Evolutionary conservation across 176 grass and related monocot genomes (phyloP), one percentile per base, ranked within the genome.

Genomic region (Pontederia paniculata): DNA sequence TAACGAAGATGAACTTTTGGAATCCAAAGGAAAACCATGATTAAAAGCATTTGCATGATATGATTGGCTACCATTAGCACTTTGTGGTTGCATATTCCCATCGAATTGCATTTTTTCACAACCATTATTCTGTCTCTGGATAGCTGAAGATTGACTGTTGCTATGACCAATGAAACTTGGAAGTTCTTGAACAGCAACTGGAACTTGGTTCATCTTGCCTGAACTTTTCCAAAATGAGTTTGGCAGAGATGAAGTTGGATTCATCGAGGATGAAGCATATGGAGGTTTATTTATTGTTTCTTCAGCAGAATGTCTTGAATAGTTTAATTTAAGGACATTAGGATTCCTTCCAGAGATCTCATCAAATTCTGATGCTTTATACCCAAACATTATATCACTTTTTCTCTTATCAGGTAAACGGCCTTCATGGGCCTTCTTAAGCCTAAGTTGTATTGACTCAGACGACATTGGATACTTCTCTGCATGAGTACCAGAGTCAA

Each of bases 161-260:
- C 71, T 68, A 0, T 70, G 58, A 67, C 62, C 81, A 42, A 60
- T 63, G 37, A 74, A 88, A 42, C 73, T 70, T 63, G 65, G 69
- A 74, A 63, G 18, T 63, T 62, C 45, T 63, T 56, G 79, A 65
- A 71, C 49, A 63, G 58, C 25, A 55, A 67, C 28, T 3, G 65
- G 53, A 70, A 65, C 76, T 22, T 70, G 71, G 59, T 44, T 57
- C n/a, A 71, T 79, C 52, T 65, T 73, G 57, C 28, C 28, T 37
- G 28, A 37, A 37, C 28, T 37, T 37, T 37, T 37, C 28, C 28
- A 37, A 37, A 6, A 37, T 37, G 28, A 37, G n/a, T n/a, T n/a
- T n/a, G n/a, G n/a, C n/a, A n/a, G n/a, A 37, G 28, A 37, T 37
- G 28, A 37, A 37, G 53, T 76, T 68, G 68, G 72, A 23, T 88